A percentile compares a stretch with the other conserved stretches of the same genome.
Conservation (phyloP, 495 filamentous ascomycete genomes). For the Chaetomium fimeti region DNA sequence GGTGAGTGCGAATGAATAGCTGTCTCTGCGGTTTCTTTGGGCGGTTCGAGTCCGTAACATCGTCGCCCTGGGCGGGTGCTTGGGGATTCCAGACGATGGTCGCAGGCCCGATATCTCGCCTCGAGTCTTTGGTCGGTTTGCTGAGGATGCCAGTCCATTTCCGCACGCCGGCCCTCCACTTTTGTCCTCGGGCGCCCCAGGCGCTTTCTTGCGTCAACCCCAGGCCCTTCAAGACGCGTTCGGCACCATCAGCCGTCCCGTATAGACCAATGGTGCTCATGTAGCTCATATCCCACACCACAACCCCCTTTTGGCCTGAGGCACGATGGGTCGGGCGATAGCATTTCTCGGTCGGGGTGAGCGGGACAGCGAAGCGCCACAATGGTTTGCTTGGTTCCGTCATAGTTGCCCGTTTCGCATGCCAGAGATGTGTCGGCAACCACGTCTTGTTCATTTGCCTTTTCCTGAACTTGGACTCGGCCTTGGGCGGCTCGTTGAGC, state of each 20-base stretch:
- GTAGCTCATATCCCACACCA: conserved; percentile 95
- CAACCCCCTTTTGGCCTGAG: conserved; percentile 54
- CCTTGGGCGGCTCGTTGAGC: conserved; percentile 63
- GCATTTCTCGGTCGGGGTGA: conserved; percentile 82
- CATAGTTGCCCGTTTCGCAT: conserved; percentile 90
- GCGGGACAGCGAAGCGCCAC: conserved; percentile 84
- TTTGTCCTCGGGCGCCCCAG: conserved; percentile 62
- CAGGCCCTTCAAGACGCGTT: conserved; percentile 62
- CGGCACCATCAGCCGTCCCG: conserved; percentile 61
- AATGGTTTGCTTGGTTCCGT: conserved; percentile 70
- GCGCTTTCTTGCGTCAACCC: conserved; percentile 58
- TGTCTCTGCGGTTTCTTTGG: conserved; percentile 52
- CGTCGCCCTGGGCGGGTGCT: conserved; percentile 8
- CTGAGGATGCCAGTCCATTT: conserved; percentile 64
- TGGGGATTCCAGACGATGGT: conserved; percentile 67
- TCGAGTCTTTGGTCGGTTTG: conserved; percentile 54
- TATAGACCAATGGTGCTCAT: conserved; percentile 81
- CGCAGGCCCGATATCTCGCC: conserved; percentile 68
- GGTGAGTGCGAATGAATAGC: conserved; percentile 76
- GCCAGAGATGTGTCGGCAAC: conserved; percentile 92
- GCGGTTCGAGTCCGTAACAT: conserved; percentile 23
- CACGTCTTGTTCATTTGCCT: conserved; percentile 86
- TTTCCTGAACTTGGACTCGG: conserved; percentile 73
- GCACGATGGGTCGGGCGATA: conserved; percentile 86
- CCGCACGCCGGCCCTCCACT: conserved; percentile 73